Conservation (phyloP, 2,329 filamentous ascomycete species). For the Scedosporium aurantiacum region DNA sequence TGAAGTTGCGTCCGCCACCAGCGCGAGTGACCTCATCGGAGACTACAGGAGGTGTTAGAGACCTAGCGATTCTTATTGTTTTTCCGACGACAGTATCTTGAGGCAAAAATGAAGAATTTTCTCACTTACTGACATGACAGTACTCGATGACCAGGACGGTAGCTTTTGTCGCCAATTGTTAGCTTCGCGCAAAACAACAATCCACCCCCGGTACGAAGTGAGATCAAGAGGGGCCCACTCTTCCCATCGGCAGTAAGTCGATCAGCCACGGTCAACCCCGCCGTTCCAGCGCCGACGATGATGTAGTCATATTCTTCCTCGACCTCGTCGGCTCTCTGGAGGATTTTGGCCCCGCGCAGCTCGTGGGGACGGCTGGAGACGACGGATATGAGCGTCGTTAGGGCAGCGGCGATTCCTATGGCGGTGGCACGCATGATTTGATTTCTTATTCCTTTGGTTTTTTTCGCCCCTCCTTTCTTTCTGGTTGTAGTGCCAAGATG, state of each 20-base stretch:
- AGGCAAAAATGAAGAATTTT: not conserved
- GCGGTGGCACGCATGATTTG: not conserved
- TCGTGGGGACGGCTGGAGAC: not conserved
- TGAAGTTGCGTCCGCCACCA: slow-evolving; percentile 11
- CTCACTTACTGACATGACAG: slow-evolving; percentile 10
- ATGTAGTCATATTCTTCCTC: slow-evolving; percentile 17
- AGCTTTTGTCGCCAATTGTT: not conserved
- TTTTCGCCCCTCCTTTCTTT: not conserved
- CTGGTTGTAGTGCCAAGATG: not conserved
- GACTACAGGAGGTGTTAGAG: slow-evolving; percentile 9
- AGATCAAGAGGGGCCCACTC: slow-evolving; percentile 7
- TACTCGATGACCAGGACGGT: slow-evolving; percentile 14
- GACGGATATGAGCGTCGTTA: slow-evolving; percentile 1
- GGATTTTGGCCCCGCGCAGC: slow-evolving; percentile 1
- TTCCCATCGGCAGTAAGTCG: slow-evolving; percentile 22
- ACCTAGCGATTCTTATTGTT: slow-evolving; percentile 7
- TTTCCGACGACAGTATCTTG: not conserved
- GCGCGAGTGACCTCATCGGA: slow-evolving; percentile 13
- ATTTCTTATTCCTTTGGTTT: no score
- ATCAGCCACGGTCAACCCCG: slow-evolving; percentile 22
- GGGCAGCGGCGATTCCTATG: not conserved
- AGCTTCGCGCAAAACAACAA: not conserved
- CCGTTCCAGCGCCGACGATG: slow-evolving; percentile 21
- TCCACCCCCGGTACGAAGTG: not conserved
- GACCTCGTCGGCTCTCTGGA: not conserved